These are phyloP conservation scores for Calonectria pteridis DNA, from an alignment of 2,329 filamentous ascomycete species.

Conservation along the genomic window DNA sequence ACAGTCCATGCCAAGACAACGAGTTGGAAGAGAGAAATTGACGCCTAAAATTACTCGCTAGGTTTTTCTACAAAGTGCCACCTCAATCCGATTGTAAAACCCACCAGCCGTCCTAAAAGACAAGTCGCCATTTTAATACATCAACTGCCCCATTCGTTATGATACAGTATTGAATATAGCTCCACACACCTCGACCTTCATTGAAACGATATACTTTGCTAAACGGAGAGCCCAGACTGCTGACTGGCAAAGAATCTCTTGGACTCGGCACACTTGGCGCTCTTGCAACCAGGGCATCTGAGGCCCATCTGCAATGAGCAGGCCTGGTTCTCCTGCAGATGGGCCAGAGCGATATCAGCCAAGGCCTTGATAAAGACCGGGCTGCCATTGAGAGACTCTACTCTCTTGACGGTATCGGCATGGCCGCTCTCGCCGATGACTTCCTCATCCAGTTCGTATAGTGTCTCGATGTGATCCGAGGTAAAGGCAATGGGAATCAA, in stretches of 20 bases:
- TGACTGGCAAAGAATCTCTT: slow-evolving; percentile 73
- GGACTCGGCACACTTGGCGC: slow-evolving; percentile 85
- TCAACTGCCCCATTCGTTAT: slow-evolving; percentile 7
- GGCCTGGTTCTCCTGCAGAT: slow-evolving; percentile 75
- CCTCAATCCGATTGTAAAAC: not conserved
- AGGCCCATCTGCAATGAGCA: slow-evolving; percentile 90
- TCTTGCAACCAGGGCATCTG: slow-evolving; percentile 93
- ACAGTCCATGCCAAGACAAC: not conserved
- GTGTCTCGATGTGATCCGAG: slow-evolving; percentile 98
- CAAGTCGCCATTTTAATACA: slow-evolving; percentile 15
- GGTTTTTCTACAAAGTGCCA: not conserved
- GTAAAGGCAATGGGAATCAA: slow-evolving; percentile 98
- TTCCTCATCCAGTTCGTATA: slow-evolving; percentile 94
- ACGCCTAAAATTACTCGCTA: slow-evolving; percentile 11
- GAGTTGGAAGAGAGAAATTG: slow-evolving; percentile 10
- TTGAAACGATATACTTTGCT: not conserved
- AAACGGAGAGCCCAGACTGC: slow-evolving; percentile 44
- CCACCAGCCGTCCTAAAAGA: slow-evolving; percentile 25
- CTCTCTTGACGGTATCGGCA: slow-evolving; percentile 85
- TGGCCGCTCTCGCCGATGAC: slow-evolving; percentile 90
- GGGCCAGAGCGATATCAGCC: slow-evolving; percentile 85
- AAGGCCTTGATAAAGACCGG: slow-evolving; percentile 91
- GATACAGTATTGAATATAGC: slow-evolving; percentile 21
- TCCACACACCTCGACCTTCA: not conserved
- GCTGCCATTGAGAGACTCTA: slow-evolving; percentile 92